Evolutionary conservation across 208 protist species (phyloP), one percentile per base, ranked within the genome.

Genomic region (Trypanosoma rangeli): DNA sequence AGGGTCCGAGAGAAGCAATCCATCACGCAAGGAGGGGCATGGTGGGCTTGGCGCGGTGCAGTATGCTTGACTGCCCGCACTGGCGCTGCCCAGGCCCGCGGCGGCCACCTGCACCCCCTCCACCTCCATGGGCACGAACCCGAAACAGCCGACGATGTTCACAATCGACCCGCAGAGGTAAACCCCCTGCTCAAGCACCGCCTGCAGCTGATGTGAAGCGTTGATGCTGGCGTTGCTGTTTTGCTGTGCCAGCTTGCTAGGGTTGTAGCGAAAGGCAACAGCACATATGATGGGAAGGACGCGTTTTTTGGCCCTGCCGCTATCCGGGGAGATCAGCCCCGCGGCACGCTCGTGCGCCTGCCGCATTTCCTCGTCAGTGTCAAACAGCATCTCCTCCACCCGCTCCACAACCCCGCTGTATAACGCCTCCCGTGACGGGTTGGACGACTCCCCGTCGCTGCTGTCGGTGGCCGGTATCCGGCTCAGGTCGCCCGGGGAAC

Each of bases 61-160:
- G n/a, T 59, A 20, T 28, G 53, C 52, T 49, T 69, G 33, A 16
- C 22, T 52, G 18, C 50, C 20, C 18, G 37, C 22, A 60, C 26
- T 69, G 15, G 29, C 16, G 16, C 31, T 57, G 18, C 50, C 16
- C 7, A 54, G 46, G 37, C 56, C 28, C 7, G 44, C 24, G 56
- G n/a, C 44, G 9, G 65, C 31, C 15, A 58, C 37, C 28, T 69
- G 68, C 49, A 73, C 69, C 29, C 78, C 69, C 64, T 90, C 89
- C 60, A 86, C 81, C 74, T 89, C 69, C 82, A 92, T 91, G 12
- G 89, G 86, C 0, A 87, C 82, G 60, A 94, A 90, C 22, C 89
- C 89, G 61, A 94, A 94, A 73, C 84, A 92, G 48, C 89, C 89
- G 13, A 94, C 86, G 70, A 94, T 85, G 67, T 94, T 92, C 46